Base-by-base conservation (phyloP, 176 grass and related monocot species). In the Leersia perrieri region DNA sequence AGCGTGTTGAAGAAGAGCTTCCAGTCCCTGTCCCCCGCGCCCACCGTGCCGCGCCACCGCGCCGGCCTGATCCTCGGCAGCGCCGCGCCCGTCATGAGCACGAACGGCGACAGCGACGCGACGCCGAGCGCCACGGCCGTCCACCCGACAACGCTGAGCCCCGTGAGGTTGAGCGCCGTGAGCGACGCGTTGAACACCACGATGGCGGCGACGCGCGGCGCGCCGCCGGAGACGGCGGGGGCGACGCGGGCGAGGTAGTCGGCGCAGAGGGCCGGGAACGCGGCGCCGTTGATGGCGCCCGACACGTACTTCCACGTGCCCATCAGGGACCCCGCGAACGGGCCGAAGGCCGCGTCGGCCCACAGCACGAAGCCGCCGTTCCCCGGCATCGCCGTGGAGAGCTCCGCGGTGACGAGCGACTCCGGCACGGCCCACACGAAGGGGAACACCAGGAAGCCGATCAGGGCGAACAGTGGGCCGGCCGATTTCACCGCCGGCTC, bases 341-440 rank as follows among this genome's bases (percentile, higher is more conserved):
- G 90, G 14, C 94, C 94, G 74, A 97, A 93, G 5, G 94, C 94
- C 27, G 78, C 68, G 57, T 85, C 86, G 2, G 88, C 90, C 94
- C 94, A 97, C 26, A 93, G 22, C 16, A 97, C 90, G 69, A 81
- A 93, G 7, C 93, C 93, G 25, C 93, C 93, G 76, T 97, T 97
- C 63, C 85, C 93, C 0, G 93, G 90, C 69, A 97, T 88, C 69
- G 90, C 90, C 26, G 93, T 91, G 31, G 87, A 82, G 62, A 97
- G 85, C 71, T 97, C 90, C 14, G 94, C 90, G 0, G 94, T 97
- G 79, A 97, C 75, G 10, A 97, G 75, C 2, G 94, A 82, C 87
- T 93, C 94, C 14, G 94, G 94, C 61, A 97, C 77, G 67, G 90
- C 85, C 94, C 94, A 97, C 18, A 97, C 36, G 79, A 97, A 91